Evolutionary conservation across 805 yeast genomes (phyloP).

Genomic region (Lachancea cidri): DNA sequence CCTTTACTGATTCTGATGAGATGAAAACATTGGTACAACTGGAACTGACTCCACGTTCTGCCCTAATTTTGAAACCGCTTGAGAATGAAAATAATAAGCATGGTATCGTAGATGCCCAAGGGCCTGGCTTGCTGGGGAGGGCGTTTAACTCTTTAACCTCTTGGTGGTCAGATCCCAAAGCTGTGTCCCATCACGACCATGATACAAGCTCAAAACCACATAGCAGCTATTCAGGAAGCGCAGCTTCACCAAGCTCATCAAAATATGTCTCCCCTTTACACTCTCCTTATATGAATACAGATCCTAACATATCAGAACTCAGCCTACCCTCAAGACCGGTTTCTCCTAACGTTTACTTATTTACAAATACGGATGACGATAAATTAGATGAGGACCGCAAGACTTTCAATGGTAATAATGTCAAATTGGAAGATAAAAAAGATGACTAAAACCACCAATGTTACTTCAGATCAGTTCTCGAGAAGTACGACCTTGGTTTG

Average conservation of each 20-base stretch:
- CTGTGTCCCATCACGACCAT: background rate
- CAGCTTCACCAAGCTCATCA: conserved; percentile 17
- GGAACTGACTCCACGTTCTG: conserved; percentile 67
- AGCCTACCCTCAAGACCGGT: conserved; percentile 30
- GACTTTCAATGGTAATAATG: conserved; percentile 54
- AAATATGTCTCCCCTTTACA: conserved; percentile 13
- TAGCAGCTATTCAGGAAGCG: conserved; percentile 4
- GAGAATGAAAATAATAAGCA: conserved; percentile 19
- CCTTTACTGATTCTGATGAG: conserved; percentile 62
- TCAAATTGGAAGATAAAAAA: conserved; percentile 40
- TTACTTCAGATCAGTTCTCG: background rate
- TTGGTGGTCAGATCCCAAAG: conserved; percentile 26
- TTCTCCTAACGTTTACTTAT: conserved; percentile 29
- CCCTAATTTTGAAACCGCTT: conserved; percentile 65
- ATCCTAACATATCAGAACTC: conserved; percentile 18
- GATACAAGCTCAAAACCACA: conserved; percentile 1
- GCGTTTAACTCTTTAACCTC: conserved; percentile 32
- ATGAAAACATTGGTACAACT: conserved; percentile 46
- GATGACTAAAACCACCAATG: too few relatives aligned
- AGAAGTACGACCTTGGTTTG: background rate
- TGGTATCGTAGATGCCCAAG: conserved; percentile 26
- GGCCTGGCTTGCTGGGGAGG: conserved; percentile 31
- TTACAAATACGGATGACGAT: conserved; percentile 23
- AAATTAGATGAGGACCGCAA: conserved; percentile 24
- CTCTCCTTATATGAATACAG: conserved; percentile 14